Conservation (phyloP, 2,329 filamentous ascomycete genomes). For the Fusarium sp. region DNA sequence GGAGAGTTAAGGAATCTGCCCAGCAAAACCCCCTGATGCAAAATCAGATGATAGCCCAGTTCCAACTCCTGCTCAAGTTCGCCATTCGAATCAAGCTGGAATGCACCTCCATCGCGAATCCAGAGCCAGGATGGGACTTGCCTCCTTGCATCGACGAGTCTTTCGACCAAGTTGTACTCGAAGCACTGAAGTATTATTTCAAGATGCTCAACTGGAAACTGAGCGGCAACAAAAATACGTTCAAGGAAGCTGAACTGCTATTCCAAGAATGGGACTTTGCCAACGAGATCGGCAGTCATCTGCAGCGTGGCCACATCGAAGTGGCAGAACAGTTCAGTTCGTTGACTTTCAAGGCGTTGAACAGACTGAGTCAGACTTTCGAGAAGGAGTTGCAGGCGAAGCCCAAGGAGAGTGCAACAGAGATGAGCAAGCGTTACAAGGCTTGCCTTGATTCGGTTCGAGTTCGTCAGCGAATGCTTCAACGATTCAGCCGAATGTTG, state of each 20-base stretch:
- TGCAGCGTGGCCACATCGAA: conserved; percentile 95
- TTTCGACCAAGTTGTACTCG: conserved; percentile 91
- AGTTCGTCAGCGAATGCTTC: conserved; percentile 94
- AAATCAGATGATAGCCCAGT: conserved; percentile 97
- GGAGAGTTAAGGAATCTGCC: conserved; percentile 93
- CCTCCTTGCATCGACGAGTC: conserved; percentile 97
- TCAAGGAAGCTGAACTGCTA: conserved; percentile 97
- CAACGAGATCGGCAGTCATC: conserved; percentile 89
- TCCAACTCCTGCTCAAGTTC: conserved; percentile 91
- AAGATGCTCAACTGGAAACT: conserved; percentile 99
- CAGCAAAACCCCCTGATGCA: conserved; percentile 94
- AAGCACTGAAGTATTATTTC: conserved; percentile 97
- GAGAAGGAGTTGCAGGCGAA: conserved; percentile 89
- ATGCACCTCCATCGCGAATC: conserved; percentile 84
- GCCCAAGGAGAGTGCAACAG: conserved; percentile 82
- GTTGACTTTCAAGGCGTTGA: conserved; percentile 91
- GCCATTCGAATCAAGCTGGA: conserved; percentile 93
- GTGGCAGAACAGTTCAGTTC: conserved; percentile 98
- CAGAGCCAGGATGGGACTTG: conserved; percentile 93
- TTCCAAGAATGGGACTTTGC: conserved; percentile 99
- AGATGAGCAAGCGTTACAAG: conserved; percentile 98
- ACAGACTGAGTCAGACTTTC: conserved; percentile 89
- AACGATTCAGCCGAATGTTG: conserved; percentile 91
- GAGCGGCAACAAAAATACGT: conserved; percentile 97
- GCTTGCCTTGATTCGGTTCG: conserved; percentile 94